phyloP scores from a whole-genome alignment of 352 stramenopile genomes.

The Globisporangium radiosum region DNA sequence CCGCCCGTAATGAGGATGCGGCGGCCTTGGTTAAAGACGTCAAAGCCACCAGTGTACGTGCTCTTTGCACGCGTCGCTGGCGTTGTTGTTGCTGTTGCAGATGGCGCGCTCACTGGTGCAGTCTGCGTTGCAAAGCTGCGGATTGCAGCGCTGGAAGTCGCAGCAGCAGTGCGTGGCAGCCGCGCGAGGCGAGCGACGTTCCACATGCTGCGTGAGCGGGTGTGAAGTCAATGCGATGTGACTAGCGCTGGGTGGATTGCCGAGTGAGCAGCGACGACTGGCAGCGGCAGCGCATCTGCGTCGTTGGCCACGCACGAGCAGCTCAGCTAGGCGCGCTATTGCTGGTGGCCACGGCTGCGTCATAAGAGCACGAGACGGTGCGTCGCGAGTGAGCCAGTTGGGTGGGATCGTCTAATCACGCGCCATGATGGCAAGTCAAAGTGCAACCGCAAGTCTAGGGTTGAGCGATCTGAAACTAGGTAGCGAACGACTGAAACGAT shows the following conservation, averaged over 20 bases:
- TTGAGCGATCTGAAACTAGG: too few relatives aligned
- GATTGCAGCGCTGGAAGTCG: not conserved
- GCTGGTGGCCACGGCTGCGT: not conserved
- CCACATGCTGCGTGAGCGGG: slow-evolving; percentile 5
- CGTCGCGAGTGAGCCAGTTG: not conserved
- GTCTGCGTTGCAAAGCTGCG: slow-evolving; percentile 10
- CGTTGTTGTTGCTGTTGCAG: slow-evolving; percentile 8
- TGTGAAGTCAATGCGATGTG: not conserved
- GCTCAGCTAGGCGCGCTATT: not conserved
- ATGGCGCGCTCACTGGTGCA: slow-evolving; percentile 6
- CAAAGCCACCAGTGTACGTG: slow-evolving; percentile 45
- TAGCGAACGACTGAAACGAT: too few relatives aligned
- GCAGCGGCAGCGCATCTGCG: too few relatives aligned
- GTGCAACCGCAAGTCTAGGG: not conserved
- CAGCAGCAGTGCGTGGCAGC: slow-evolving; percentile 1
- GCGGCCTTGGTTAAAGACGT: slow-evolving; percentile 40
- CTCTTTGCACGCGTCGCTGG: slow-evolving; percentile 16
- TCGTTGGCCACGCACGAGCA: not conserved
- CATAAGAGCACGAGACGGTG: slow-evolving; percentile 8
- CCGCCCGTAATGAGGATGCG: slow-evolving; percentile 76
- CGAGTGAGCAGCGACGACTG: slow-evolving; percentile 1
- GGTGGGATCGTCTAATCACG: not conserved
- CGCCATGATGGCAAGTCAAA: not conserved
- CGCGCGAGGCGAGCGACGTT: slow-evolving; percentile 9
- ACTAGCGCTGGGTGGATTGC: not conserved